Conservation (phyloP, 306 rosid species). For the Pachyrhizus erosus region DNA sequence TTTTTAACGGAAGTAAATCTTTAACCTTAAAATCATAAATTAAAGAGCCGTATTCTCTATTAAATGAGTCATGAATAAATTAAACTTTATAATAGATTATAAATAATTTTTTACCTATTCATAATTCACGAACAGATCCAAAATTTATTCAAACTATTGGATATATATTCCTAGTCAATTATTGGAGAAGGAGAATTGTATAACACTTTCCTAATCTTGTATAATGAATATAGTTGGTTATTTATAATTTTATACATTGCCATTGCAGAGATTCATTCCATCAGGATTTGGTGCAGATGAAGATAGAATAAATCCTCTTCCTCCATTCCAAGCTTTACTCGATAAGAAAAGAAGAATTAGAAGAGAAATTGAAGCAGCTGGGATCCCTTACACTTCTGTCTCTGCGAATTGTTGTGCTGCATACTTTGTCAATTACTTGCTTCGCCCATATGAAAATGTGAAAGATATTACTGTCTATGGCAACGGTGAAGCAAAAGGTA, state of each 20-base stretch:
- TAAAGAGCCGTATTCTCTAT: too few species aligned
- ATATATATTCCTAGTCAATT: too few species aligned
- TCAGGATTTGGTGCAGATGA: constrained; percentile 55
- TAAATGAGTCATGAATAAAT: too few species aligned
- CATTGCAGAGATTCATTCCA: constrained; percentile 51
- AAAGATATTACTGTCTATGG: constrained; percentile 43
- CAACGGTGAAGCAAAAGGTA: constrained; percentile 54
- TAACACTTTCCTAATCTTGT: too few species aligned
- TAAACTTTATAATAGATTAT: too few species aligned
- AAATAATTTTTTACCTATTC: too few species aligned
- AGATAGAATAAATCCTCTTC: constrained; percentile 43
- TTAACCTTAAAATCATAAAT: too few species aligned
- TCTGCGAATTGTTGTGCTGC: constrained; percentile 57
- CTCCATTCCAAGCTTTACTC: constrained; percentile 44
- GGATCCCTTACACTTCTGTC: constrained; percentile 50
- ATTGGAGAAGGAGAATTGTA: too few species aligned
- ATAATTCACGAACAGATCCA: too few species aligned
- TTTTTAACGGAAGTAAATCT: too few species aligned
- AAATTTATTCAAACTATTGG: too few species aligned
- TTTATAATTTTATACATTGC: not conserved
- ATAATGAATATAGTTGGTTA: not conserved
- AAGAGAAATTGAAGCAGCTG: constrained; percentile 49
- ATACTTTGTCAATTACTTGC: constrained; percentile 54
- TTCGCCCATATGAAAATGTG: constrained; percentile 35
- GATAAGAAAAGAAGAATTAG: constrained; percentile 47